phyloP scores from a whole-genome alignment of 2,329 filamentous ascomycete species.

The Colletotrichum camelliae region DNA sequence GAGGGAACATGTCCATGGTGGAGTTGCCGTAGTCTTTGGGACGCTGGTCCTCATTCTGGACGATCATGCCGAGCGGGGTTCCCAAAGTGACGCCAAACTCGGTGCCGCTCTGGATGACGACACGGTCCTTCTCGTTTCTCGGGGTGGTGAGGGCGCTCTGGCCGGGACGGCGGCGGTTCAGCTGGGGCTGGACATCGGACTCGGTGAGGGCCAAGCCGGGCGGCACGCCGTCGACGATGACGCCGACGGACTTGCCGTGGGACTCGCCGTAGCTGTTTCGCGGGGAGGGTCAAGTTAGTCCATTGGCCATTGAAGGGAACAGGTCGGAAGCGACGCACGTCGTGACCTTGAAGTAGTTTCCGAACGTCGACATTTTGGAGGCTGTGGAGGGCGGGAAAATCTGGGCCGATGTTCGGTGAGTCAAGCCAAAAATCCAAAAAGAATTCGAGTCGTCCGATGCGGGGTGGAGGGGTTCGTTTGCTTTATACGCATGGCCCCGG shows the following conservation, averaged over 20 bases:
- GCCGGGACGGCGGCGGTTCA: constrained; percentile 87
- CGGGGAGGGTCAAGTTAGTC: background rate
- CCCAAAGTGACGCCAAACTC: constrained; percentile 90
- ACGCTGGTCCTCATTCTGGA: constrained; percentile 91
- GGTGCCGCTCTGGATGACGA: constrained; percentile 91
- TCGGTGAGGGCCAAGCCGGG: constrained; percentile 87
- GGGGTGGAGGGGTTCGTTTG: constrained; percentile 15
- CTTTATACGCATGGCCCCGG: constrained; percentile 8
- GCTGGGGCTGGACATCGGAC: constrained; percentile 89
- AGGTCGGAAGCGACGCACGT: constrained; percentile 62
- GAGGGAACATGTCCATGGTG: constrained; percentile 91
- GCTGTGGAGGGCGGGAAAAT: background rate
- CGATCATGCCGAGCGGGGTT: constrained; percentile 86
- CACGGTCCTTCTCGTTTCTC: constrained; percentile 88
- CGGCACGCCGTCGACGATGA: constrained; percentile 92
- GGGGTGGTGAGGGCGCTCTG: constrained; percentile 92
- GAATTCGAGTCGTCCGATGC: background rate
- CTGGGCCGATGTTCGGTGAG: constrained; percentile 18
- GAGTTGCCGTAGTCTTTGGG: constrained; percentile 89
- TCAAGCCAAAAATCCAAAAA: background rate
- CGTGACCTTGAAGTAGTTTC: constrained; percentile 80
- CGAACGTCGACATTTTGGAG: constrained; percentile 83
- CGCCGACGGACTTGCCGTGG: constrained; percentile 91
- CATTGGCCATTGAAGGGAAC: constrained; percentile 13
- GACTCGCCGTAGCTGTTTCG: constrained; percentile 60